Evolutionary conservation across 2,329 filamentous ascomycete genomes (phyloP).

Genomic region (Ceratocystis harringtonii): DNA sequence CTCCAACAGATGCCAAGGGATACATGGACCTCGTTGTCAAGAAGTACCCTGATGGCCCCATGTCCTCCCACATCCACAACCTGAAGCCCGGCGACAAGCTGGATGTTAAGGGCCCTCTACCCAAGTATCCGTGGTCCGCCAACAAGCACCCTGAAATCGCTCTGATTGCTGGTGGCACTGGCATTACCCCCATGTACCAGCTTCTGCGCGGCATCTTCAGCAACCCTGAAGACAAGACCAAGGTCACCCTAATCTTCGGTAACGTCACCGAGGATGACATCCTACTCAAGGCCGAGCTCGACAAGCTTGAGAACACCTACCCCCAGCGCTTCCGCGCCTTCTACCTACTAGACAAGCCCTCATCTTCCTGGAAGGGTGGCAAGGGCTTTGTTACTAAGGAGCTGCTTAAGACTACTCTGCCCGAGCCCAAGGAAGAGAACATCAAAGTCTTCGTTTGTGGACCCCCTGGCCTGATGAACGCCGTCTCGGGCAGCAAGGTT

Average conservation of each 20-base stretch:
- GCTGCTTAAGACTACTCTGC: slow-evolving; percentile 83
- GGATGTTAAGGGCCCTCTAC: slow-evolving; percentile 86
- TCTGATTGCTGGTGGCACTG: slow-evolving; percentile 84
- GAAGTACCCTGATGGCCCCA: slow-evolving; percentile 75
- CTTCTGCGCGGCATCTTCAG: slow-evolving; percentile 82
- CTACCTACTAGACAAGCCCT: slow-evolving; percentile 79
- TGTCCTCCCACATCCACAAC: slow-evolving; percentile 78
- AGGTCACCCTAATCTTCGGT: slow-evolving; percentile 88
- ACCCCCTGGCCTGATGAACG: slow-evolving; percentile 84
- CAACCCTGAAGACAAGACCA: slow-evolving; percentile 92
- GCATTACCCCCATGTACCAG: slow-evolving; percentile 98
- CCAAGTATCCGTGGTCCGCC: slow-evolving; percentile 75
- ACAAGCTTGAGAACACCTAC: slow-evolving; percentile 83
- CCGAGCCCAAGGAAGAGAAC: slow-evolving; percentile 79
- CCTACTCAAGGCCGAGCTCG: slow-evolving; percentile 70
- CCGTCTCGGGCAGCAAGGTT: slow-evolving; percentile 76
- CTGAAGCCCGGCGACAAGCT: slow-evolving; percentile 70
- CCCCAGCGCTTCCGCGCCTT: slow-evolving; percentile 91
- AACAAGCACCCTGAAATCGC: slow-evolving; percentile 92
- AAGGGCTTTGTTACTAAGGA: slow-evolving; percentile 82
- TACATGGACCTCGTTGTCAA: slow-evolving; percentile 84
- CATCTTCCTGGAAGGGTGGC: slow-evolving; percentile 58
- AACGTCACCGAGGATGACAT: slow-evolving; percentile 87
- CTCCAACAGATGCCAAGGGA: slow-evolving; percentile 50
- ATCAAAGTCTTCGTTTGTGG: slow-evolving; percentile 96